Base-by-base conservation (phyloP, 768 basidiomycete genomes). In the Russula dissimulans region DNA sequence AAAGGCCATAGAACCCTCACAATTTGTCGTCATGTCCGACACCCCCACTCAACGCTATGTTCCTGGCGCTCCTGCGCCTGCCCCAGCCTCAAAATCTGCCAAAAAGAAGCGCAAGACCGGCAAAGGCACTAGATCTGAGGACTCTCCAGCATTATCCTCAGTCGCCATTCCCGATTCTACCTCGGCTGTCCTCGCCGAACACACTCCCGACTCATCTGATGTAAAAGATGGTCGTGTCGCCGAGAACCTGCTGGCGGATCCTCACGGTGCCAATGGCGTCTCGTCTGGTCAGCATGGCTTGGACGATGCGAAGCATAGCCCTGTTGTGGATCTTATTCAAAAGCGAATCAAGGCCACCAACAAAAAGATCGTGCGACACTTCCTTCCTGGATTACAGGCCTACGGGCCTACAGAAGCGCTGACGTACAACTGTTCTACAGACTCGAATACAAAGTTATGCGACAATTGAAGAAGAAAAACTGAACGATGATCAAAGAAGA, bases 401-500 rank as follows among this genome's bases (percentile, higher is more conserved):
- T 68, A 26, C 65, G 52, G 41, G 39, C 41, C 54, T 47, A 36
- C 4, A 17, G 26, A 26, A 17, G 31, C 50, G 45, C 50, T 57
- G 15, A 61, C 50, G 12, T 31, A 11, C 22, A 32, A 22, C 12
- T 49, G 1, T 32, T 14, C 58, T 59, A 42, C 65, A 95, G 94
- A 77, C 79, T 62, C 83, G 92, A 63, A 82, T 91, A 77, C 76
- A 84, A 49, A 73, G 76, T 11, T 94, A 95, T 70, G 81, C 86
- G 34, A 67, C 82, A 3, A 85, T 80, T 18, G 83, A 84, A 31
- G 71, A 79, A 3, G 83, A 85, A 56, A 86, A 87, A 67, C 80
- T 95, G 56, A 91, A 95, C 64, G 89, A 92, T 44, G 94, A 95
- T 72, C 93, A 97, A 74, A 87, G 80, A 64, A 82, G 85, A 38